Evolutionary conservation across 805 yeast species (phyloP).

Genomic region (Myxozyma kluyveri): DNA sequence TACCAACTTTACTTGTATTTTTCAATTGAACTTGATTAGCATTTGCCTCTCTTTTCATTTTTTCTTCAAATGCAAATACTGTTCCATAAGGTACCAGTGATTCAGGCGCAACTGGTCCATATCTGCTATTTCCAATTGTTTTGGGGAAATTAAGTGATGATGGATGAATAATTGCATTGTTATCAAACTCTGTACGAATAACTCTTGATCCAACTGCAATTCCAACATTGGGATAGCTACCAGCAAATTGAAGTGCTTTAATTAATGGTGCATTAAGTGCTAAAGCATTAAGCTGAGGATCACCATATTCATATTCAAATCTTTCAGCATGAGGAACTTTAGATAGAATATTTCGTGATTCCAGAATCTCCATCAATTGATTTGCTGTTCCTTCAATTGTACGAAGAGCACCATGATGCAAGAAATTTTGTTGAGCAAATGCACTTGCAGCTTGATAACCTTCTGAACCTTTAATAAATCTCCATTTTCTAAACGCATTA

Average conservation of each 20-base stretch:
- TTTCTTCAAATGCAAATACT: conserved; percentile 15
- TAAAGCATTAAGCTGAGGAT: conserved; percentile 12
- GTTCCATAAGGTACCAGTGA: conserved; percentile 14
- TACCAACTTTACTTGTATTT: conserved; percentile 1
- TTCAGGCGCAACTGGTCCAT: conserved; percentile 5
- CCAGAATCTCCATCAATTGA: conserved; percentile 23
- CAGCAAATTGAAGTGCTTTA: conserved; percentile 16
- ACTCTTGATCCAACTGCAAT: conserved; percentile 1
- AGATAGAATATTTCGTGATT: conserved; percentile 16
- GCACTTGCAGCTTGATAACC: conserved; percentile 14
- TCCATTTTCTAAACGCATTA: conserved; percentile 27
- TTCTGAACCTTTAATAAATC: background rate
- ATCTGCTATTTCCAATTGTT: conserved; percentile 8
- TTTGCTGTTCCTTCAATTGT: conserved; percentile 8
- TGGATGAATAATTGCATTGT: conserved; percentile 18
- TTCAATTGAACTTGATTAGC: conserved; percentile 17
- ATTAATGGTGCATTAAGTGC: conserved; percentile 15
- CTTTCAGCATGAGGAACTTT: conserved; percentile 2
- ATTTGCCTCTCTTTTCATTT: conserved; percentile 18
- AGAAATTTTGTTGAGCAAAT: conserved; percentile 12
- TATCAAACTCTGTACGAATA: conserved; percentile 19
- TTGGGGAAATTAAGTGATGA: conserved; percentile 21
- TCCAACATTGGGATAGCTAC: conserved; percentile 24
- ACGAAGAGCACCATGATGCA: conserved; percentile 13
- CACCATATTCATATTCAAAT: conserved; percentile 17